Conservation (phyloP, 768 basidiomycete genomes). For the Kwoniella dejecticola region DNA sequence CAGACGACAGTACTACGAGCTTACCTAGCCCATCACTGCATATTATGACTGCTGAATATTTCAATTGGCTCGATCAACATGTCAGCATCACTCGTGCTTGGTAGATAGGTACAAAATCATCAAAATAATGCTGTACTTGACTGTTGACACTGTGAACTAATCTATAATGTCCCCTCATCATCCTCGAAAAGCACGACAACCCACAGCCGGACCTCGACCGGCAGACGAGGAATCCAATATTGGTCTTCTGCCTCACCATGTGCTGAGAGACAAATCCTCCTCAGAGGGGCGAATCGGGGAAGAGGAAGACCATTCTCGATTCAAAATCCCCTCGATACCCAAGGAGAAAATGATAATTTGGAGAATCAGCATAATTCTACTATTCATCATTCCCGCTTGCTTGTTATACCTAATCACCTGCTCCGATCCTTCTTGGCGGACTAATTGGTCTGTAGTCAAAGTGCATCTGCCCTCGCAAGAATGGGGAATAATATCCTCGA, state of each 20-base stretch:
- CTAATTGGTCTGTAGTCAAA: slow-evolving; percentile 16
- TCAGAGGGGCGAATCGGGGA: background rate
- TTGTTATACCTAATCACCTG: slow-evolving; percentile 15
- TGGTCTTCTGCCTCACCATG: background rate
- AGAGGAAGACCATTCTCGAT: background rate
- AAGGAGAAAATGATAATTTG: slow-evolving; percentile 7
- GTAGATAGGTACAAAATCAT: too few relatives aligned
- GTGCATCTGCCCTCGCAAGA: background rate
- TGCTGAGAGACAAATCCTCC: too few relatives aligned
- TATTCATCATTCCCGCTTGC: slow-evolving; percentile 8
- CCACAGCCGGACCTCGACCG: background rate
- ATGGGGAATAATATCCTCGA: background rate
- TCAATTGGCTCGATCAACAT: too few relatives aligned
- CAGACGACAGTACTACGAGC: background rate
- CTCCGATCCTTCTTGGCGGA: slow-evolving; percentile 13
- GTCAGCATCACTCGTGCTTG: too few relatives aligned
- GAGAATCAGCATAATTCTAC: slow-evolving; percentile 7
- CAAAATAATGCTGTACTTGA: too few relatives aligned
- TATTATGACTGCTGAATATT: background rate
- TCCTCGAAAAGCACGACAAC: background rate
- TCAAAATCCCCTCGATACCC: slow-evolving; percentile 3
- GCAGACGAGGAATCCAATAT: slow-evolving; percentile 7
- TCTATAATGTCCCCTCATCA: background rate
- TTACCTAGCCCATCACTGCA: background rate
- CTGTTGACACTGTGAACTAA: background rate